Conservation (phyloP, 2,329 filamentous ascomycete genomes). For the Cytospora piceicola region DNA sequence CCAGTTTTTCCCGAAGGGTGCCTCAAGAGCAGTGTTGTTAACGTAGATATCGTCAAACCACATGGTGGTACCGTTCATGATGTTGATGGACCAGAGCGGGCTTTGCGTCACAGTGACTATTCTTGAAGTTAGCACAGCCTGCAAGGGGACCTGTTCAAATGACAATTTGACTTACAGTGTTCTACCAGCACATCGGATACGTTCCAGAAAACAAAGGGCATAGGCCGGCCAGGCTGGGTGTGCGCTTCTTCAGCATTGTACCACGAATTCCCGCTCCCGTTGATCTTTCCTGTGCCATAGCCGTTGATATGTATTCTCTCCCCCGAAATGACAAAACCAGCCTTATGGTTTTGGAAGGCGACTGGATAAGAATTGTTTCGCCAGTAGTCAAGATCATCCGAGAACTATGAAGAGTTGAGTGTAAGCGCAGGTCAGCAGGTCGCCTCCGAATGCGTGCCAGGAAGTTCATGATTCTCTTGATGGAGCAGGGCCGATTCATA, state of each 20-base stretch:
- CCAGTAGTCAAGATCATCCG: conserved; percentile 58
- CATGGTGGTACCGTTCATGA: conserved; percentile 61
- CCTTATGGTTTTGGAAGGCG: conserved; percentile 59
- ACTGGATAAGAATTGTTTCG: conserved; percentile 56
- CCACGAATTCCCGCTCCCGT: conserved; percentile 59
- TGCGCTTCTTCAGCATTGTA: conserved; percentile 52
- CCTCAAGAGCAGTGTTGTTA: conserved; percentile 55
- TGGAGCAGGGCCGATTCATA: conserved; percentile 32
- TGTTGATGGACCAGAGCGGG: conserved; percentile 58
- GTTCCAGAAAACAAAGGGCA: conserved; percentile 64
- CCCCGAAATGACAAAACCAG: conserved; percentile 55
- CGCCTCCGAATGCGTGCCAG: neutral
- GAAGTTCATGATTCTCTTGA: neutral
- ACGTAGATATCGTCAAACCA: conserved; percentile 53
- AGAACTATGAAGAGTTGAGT: conserved; percentile 42
- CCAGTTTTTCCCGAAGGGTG: conserved; percentile 53
- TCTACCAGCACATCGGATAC: conserved; percentile 57
- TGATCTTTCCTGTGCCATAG: conserved; percentile 55
- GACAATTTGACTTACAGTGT: conserved; percentile 41
- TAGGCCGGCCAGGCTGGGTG: conserved; percentile 55
- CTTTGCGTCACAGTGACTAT: conserved; percentile 52
- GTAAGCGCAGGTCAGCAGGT: conserved; percentile 12
- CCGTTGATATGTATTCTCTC: conserved; percentile 56
- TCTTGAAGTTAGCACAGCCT: neutral
- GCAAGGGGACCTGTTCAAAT: neutral